phyloP scores from a whole-genome alignment of 2,329 filamentous ascomycete genomes.

The Beauveria sp. region DNA sequence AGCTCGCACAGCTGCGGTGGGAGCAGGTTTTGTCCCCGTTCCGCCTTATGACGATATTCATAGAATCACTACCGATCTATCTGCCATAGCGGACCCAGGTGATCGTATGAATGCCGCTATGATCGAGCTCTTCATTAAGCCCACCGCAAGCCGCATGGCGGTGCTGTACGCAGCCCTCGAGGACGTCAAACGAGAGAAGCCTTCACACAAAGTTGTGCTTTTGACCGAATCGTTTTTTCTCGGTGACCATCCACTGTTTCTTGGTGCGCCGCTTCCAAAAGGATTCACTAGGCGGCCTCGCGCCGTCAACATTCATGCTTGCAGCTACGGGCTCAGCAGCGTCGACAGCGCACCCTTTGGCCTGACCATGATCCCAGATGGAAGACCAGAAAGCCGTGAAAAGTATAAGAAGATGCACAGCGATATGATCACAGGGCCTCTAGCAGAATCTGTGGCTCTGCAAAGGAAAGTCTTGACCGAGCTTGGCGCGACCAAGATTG shows the following conservation, averaged over 20 bases:
- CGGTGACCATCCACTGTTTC: conserved; percentile 29
- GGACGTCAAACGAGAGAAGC: conserved; percentile 23
- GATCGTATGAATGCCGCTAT: neutral
- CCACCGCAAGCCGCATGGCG: conserved; percentile 22
- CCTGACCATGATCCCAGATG: conserved; percentile 30
- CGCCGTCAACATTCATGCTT: conserved; percentile 31
- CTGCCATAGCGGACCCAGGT: conserved; percentile 15
- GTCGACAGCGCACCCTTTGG: conserved; percentile 32
- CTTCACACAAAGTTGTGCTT: conserved; percentile 32
- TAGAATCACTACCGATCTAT: neutral
- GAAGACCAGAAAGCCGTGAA: conserved; percentile 26
- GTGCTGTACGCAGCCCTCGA: conserved; percentile 22
- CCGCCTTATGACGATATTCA: conserved; percentile 16
- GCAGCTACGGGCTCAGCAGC: conserved; percentile 29
- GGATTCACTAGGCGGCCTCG: conserved; percentile 28
- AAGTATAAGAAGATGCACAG: conserved; percentile 22
- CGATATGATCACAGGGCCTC: neutral
- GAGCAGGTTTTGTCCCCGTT: conserved; percentile 28
- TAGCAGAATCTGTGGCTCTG: neutral
- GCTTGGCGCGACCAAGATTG: conserved; percentile 12
- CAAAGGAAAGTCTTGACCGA: neutral
- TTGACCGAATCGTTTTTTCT: conserved; percentile 33
- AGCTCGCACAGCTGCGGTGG: conserved; percentile 26
- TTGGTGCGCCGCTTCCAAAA: conserved; percentile 30
- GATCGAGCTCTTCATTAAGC: conserved; percentile 24